Percentiles rank a stretch among this genome's conserved stretches.
Evolutionary conservation across 2,329 filamentous ascomycete genomes (phyloP).

Genomic region (Tolypocladium paradoxum): DNA sequence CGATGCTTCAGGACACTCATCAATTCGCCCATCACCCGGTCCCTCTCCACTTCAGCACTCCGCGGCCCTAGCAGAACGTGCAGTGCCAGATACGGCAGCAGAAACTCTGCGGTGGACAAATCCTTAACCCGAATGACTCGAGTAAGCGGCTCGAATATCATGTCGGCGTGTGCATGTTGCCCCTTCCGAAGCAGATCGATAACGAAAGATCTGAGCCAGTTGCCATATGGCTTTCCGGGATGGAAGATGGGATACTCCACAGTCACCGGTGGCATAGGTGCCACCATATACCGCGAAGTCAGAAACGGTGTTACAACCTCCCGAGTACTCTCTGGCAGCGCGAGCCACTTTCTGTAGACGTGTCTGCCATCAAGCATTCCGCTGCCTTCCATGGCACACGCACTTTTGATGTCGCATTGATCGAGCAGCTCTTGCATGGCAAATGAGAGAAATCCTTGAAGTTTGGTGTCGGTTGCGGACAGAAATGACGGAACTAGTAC

Average conservation of each 20-base stretch:
- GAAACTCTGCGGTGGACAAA: constrained; percentile 72
- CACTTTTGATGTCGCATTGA: constrained; percentile 60
- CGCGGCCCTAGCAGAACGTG: constrained; percentile 69
- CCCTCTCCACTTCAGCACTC: constrained; percentile 47
- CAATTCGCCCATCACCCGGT: constrained; percentile 62
- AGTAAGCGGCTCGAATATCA: constrained; percentile 72
- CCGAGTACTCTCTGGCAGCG: constrained; percentile 64
- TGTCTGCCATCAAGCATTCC: constrained; percentile 38
- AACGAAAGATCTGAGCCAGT: constrained; percentile 74
- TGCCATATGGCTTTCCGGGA: constrained; percentile 55
- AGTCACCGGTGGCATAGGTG: constrained; percentile 43
- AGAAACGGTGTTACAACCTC: constrained; percentile 84
- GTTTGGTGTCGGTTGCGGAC: constrained; percentile 74
- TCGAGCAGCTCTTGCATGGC: constrained; percentile 87
- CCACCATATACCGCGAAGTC: constrained; percentile 70
- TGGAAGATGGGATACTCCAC: constrained; percentile 71
- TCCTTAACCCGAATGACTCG: constrained; percentile 81
- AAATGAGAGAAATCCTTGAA: constrained; percentile 87
- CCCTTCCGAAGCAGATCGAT: constrained; percentile 72
- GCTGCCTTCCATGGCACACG: constrained; percentile 30
- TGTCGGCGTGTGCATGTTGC: constrained; percentile 60
- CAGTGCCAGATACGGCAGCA: constrained; percentile 77
- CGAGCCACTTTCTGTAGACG: constrained; percentile 64
- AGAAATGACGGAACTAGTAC: constrained; percentile 86
- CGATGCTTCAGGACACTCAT: constrained; percentile 60